Percentiles rank a stretch among this genome's conserved stretches.
These are phyloP conservation scores for Vanrija sp. DNA, from an alignment of 1,284 basidiomycete species.

Conservation along the genomic window DNA sequence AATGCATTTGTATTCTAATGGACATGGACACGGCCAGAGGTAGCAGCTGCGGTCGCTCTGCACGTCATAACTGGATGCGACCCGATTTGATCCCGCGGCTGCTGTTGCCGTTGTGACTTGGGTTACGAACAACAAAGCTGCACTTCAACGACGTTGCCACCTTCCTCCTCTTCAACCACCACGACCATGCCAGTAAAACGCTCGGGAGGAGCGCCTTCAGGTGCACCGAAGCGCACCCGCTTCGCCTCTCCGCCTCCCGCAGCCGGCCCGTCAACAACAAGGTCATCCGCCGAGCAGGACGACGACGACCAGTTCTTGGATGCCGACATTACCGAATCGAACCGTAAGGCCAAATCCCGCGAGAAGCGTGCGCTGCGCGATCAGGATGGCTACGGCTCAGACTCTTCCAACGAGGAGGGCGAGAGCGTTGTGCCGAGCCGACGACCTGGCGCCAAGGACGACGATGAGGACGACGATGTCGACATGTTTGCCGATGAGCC, in stretches of 20 bases:
- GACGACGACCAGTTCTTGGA: slow-evolving; percentile 32
- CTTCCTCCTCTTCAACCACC: not conserved
- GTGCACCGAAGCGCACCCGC: slow-evolving; percentile 64
- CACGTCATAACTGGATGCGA: not conserved
- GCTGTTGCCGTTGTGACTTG: not conserved
- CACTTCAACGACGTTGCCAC: not conserved
- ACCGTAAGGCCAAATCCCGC: slow-evolving; percentile 55
- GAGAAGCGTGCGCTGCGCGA: slow-evolving; percentile 64
- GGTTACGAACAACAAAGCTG: not conserved
- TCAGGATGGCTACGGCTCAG: slow-evolving; percentile 86
- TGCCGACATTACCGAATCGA: slow-evolving; percentile 39
- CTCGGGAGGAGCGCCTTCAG: slow-evolving; percentile 26
- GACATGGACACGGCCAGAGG: too few relatives aligned
- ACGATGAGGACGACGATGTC: slow-evolving; percentile 57
- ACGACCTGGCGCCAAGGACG: slow-evolving; percentile 48
- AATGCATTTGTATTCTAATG: slow-evolving; percentile 21
- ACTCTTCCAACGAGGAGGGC: slow-evolving; percentile 79
- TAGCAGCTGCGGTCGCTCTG: too few relatives aligned
- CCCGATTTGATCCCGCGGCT: slow-evolving; percentile 7
- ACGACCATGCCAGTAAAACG: slow-evolving; percentile 36
- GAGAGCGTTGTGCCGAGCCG: slow-evolving; percentile 80
- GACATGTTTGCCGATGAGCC: slow-evolving; percentile 69
- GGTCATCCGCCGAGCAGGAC: not conserved
- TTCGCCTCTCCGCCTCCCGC: slow-evolving; percentile 61
- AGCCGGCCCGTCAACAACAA: slow-evolving; percentile 7